Conservation (phyloP, 2,329 filamentous ascomycete species). For the Myotisia sp. region DNA sequence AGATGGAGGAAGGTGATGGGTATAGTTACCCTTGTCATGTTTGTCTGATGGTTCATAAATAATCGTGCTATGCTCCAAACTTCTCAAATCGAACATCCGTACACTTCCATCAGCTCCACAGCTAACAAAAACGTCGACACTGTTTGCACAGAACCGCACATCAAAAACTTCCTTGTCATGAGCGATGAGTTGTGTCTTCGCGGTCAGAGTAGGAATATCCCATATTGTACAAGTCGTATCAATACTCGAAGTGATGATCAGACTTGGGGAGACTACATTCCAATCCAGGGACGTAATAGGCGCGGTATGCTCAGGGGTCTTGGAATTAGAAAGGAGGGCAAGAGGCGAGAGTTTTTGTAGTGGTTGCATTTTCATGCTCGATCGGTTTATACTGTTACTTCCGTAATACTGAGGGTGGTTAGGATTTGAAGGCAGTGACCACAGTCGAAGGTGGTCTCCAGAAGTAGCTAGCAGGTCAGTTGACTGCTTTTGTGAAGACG, state of each 20-base stretch:
- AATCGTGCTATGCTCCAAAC: constrained; percentile 93
- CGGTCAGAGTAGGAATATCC: constrained; percentile 95
- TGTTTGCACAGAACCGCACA: constrained; percentile 93
- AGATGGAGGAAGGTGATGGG: not conserved
- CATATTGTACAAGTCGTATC: constrained; percentile 99
- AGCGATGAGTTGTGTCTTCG: constrained; percentile 94
- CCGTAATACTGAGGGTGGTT: constrained; percentile 43
- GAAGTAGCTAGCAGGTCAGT: constrained; percentile 91
- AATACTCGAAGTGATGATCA: constrained; percentile 97
- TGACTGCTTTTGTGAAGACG: constrained; percentile 84
- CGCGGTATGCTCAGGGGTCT: constrained; percentile 94
- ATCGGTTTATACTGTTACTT: constrained; percentile 55
- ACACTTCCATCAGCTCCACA: constrained; percentile 96
- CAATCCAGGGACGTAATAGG: constrained; percentile 93
- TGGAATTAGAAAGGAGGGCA: constrained; percentile 88
- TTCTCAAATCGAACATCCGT: constrained; percentile 94
- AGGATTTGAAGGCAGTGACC: constrained; percentile 59
- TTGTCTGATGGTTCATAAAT: constrained; percentile 96
- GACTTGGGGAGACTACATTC: constrained; percentile 91
- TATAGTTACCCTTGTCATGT: constrained; percentile 46
- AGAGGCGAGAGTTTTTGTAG: constrained; percentile 79
- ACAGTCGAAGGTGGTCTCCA: constrained; percentile 82
- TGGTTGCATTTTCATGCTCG: constrained; percentile 46
- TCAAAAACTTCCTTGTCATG: constrained; percentile 99
- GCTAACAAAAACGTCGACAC: constrained; percentile 96